Percentiles rank a stretch among this genome's conserved stretches.
Conservation (phyloP, 1,284 basidiomycete species). For the Melampsora larici-populina region DNA sequence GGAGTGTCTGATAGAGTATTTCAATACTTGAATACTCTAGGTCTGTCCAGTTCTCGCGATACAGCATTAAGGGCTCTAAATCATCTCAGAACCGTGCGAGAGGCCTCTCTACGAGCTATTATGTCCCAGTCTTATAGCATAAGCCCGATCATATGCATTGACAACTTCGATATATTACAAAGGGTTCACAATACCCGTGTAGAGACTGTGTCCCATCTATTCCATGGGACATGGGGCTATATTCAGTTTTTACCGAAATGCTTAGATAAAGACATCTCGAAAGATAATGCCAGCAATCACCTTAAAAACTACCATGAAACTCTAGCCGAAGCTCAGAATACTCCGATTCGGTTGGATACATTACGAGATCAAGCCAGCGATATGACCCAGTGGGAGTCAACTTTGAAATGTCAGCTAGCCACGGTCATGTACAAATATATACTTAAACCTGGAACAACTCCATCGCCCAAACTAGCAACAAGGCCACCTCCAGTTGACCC, state of each 20-base stretch:
- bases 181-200: too few species aligned
- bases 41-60: not conserved
- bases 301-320: not conserved
- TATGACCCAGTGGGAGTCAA: not conserved
- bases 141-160: too few species aligned
- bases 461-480: not conserved
- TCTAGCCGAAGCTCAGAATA: not conserved
- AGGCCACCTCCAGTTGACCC: too few species aligned
- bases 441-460: not conserved
- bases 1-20: constrained; percentile 1
- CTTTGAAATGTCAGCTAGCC: not conserved
- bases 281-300: not conserved
- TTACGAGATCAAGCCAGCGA: not conserved
- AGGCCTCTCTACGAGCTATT: not conserved
- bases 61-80: constrained; percentile 4
- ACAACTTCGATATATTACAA: too few species aligned
- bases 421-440: too few species aligned
- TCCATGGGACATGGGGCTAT: constrained; percentile 20
- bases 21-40: constrained; percentile 9
- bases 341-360: not conserved
- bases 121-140: not conserved
- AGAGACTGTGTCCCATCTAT: not conserved
- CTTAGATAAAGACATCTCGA: not conserved
- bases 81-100: not conserved
- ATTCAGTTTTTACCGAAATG: too few species aligned